Percentiles rank a stretch among this genome's conserved stretches.
These are phyloP conservation scores for Laetiporus sulphureus DNA, from an alignment of 1,284 basidiomycete genomes.

Conservation along the genomic window DNA sequence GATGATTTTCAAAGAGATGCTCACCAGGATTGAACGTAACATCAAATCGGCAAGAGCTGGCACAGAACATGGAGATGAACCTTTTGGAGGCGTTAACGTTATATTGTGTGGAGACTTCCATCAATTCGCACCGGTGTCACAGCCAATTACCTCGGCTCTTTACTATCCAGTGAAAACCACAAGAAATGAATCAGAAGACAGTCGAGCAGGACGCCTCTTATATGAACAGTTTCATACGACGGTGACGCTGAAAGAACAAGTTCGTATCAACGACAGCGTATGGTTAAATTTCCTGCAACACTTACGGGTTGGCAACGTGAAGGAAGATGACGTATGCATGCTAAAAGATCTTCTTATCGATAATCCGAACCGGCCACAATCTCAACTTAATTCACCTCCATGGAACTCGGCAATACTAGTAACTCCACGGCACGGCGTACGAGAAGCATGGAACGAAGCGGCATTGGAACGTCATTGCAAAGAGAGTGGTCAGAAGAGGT, in stretches of 20 bases:
- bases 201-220: constrained; percentile 9
- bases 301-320: constrained; percentile 1
- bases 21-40: constrained; percentile 21
- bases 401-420: constrained; percentile 2
- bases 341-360: neutral
- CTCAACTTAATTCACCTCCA: neutral
- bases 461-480: neutral
- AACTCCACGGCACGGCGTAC: constrained; percentile 4
- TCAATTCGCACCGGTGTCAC: neutral
- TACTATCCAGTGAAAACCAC: too few species aligned
- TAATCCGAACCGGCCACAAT: neutral
- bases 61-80: constrained; percentile 14
- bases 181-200: neutral
- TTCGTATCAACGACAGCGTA: constrained; percentile 23
- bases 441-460: constrained; percentile 1
- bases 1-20: constrained; percentile 26
- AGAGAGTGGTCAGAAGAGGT: neutral
- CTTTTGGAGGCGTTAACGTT: neutral
- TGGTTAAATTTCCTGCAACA: constrained; percentile 29
- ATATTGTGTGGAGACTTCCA: neutral
- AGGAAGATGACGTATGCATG: constrained; percentile 1
- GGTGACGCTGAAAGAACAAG: constrained; percentile 30
- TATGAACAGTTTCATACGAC: constrained; percentile 32
- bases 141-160: too few species aligned
- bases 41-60: constrained; percentile 16